phyloP scores from a whole-genome alignment of 106 monocot genomes.

The Dendrobium officinale region DNA sequence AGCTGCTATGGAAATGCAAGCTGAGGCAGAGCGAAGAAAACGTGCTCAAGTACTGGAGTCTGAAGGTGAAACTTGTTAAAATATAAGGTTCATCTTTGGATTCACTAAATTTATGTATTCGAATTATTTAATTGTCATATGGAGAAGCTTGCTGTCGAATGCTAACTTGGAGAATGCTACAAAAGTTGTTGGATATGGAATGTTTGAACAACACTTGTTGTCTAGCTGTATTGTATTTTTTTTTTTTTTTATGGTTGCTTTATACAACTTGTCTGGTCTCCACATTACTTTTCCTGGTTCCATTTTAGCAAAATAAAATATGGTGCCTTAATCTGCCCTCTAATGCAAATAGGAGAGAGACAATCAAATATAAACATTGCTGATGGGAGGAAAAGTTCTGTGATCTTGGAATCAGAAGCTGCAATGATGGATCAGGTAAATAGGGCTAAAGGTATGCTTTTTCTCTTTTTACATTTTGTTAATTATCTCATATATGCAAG shows the following conservation, averaged over 20 bases:
- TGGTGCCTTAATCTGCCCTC: not conserved
- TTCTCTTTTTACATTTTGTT: not conserved
- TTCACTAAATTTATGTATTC: not conserved
- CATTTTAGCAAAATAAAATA: not conserved
- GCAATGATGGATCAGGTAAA: slow-evolving; percentile 15
- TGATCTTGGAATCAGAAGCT: slow-evolving; percentile 66
- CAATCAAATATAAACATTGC: slow-evolving; percentile 84
- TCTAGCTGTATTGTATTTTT: not conserved
- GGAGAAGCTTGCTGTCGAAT: not conserved
- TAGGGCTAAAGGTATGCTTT: slow-evolving; percentile 13
- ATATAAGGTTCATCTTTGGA: slow-evolving; percentile 1
- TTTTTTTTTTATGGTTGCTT: not conserved
- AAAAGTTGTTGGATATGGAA: not conserved
- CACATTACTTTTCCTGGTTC: not conserved
- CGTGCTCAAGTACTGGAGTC: slow-evolving; percentile 96
- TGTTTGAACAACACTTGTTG: not conserved
- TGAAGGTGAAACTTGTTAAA: slow-evolving; percentile 55
- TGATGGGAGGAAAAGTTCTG: slow-evolving; percentile 64
- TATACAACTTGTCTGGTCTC: not conserved
- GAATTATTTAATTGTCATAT: not conserved
- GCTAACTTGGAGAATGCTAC: not conserved
- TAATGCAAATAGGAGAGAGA: slow-evolving; percentile 67
- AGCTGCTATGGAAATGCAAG: slow-evolving; percentile 99
- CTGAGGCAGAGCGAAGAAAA: slow-evolving; percentile 94
- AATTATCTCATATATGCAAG: not conserved